phyloP scores from a whole-genome alignment of 2,329 filamentous ascomycete species.

The Curvularia sp. region DNA sequence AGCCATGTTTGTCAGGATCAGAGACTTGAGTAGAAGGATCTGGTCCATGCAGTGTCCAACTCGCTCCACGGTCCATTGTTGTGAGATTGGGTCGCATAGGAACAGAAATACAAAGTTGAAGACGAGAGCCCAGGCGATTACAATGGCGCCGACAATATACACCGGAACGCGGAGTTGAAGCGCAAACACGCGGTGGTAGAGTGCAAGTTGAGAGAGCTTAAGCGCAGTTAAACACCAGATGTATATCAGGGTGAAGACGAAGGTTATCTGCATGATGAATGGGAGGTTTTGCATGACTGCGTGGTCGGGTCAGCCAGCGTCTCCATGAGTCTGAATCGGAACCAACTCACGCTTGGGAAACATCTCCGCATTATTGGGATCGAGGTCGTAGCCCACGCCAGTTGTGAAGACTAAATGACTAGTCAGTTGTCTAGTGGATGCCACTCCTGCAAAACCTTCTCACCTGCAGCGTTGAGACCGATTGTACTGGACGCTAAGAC shows the following conservation, averaged over 20 bases:
- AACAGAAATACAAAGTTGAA: conserved; percentile 37
- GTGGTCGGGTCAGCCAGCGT: neutral
- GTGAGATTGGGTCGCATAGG: conserved; percentile 33
- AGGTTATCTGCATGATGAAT: conserved; percentile 33
- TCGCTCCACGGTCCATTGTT: conserved; percentile 33
- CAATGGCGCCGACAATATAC: conserved; percentile 24
- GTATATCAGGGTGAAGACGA: conserved; percentile 32
- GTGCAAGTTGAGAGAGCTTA: conserved; percentile 31
- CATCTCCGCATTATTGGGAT: conserved; percentile 11
- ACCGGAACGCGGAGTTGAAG: conserved; percentile 22
- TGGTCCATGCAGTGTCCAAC: conserved; percentile 35
- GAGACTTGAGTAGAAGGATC: conserved; percentile 27
- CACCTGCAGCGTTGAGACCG: conserved; percentile 27
- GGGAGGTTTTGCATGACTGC: conserved; percentile 29
- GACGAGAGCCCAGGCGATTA: conserved; percentile 29
- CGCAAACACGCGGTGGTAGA: conserved; percentile 29
- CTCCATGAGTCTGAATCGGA: neutral
- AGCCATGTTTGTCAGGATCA: conserved; percentile 29
- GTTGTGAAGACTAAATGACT: conserved; percentile 22
- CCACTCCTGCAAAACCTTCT: neutral
- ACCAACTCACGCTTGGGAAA: conserved; percentile 24
- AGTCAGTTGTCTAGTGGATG: neutral
- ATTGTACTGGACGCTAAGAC: conserved; percentile 28
- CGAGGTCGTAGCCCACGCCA: conserved; percentile 31
- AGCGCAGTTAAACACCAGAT: conserved; percentile 31